phyloP scores from a whole-genome alignment of 768 basidiomycete genomes.

The Holtermannia corniformis region DNA sequence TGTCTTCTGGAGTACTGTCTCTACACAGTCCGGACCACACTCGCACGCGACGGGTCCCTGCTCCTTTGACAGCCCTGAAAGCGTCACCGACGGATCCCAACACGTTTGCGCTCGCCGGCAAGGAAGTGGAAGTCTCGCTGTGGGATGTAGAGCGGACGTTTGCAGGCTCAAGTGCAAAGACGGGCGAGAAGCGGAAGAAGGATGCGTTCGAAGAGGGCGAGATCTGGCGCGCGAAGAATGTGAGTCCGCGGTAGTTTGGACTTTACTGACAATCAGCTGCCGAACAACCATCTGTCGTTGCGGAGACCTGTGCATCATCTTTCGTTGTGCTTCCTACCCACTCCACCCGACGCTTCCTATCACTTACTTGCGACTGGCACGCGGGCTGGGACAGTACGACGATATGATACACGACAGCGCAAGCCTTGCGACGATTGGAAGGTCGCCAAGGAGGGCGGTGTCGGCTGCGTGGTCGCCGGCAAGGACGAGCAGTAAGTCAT shows the following conservation, averaged over 20 bases:
- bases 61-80: slow-evolving; percentile 18
- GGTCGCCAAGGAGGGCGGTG: slow-evolving; percentile 36
- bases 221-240: slow-evolving; percentile 40
- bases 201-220: slow-evolving; percentile 27
- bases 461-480: slow-evolving; percentile 24
- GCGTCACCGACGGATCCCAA: slow-evolving; percentile 9
- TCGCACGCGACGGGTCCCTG: slow-evolving; percentile 6
- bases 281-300: slow-evolving; percentile 30
- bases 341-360: slow-evolving; percentile 1
- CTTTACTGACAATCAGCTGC: slow-evolving; percentile 21
- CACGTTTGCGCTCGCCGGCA: slow-evolving; percentile 33
- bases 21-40: slow-evolving; percentile 6
- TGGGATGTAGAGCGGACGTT: slow-evolving; percentile 38
- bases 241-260: slow-evolving; percentile 10
- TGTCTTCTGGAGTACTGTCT: slow-evolving; percentile 20
- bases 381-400: slow-evolving; percentile 31
- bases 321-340: slow-evolving; percentile 21
- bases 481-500: slow-evolving; percentile 29
- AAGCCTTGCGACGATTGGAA: slow-evolving; percentile 36
- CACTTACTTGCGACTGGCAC: slow-evolving; percentile 34
- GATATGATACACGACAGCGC: slow-evolving; percentile 39
- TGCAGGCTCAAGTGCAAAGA: neutral
- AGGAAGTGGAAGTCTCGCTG: slow-evolving; percentile 36
- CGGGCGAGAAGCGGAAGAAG: slow-evolving; percentile 32
- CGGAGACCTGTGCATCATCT: slow-evolving; percentile 37